phyloP scores from a whole-genome alignment of 2,329 filamentous ascomycete species.

The Penicillium sp. region DNA sequence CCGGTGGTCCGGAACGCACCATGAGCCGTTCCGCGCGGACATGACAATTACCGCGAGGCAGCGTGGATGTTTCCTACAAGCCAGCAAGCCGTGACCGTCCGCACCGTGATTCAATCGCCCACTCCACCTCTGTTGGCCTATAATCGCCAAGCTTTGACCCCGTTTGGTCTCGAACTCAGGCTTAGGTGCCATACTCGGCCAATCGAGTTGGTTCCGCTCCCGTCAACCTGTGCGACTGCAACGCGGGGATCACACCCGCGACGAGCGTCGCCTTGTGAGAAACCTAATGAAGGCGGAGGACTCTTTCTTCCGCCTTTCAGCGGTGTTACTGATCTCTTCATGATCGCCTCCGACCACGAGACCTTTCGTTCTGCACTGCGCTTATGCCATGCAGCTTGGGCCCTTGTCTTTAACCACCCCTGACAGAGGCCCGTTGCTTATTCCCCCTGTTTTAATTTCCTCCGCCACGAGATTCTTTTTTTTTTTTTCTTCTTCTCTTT shows the following conservation, averaged over 20 bases:
- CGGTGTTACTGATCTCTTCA: slow-evolving; percentile 13
- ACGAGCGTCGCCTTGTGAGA: slow-evolving; percentile 4
- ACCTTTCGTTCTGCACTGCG: slow-evolving; percentile 1
- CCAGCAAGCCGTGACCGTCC: slow-evolving; percentile 16
- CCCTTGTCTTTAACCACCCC: not conserved
- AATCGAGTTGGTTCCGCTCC: slow-evolving; percentile 15
- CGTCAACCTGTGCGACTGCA: slow-evolving; percentile 20
- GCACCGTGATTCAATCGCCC: slow-evolving; percentile 20
- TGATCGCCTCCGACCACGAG: slow-evolving; percentile 19
- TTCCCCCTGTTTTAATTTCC: slow-evolving; percentile 2
- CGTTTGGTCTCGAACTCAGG: slow-evolving; percentile 11
- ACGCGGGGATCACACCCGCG: slow-evolving; percentile 22
- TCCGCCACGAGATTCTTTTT: not conserved
- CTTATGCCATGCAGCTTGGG: not conserved
- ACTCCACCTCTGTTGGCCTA: slow-evolving; percentile 12
- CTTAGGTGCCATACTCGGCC: slow-evolving; percentile 11
- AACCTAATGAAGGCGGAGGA: not conserved
- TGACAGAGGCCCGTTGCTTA: not conserved
- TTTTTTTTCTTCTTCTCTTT: not conserved
- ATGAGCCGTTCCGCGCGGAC: slow-evolving; percentile 46
- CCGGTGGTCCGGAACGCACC: slow-evolving; percentile 42
- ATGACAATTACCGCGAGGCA: slow-evolving; percentile 28
- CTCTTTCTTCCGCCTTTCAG: not conserved
- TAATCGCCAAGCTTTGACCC: slow-evolving; percentile 15
- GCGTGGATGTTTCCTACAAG: slow-evolving; percentile 16